Evolutionary conservation across 306 rosid genomes (phyloP).

Genomic region (Crotalaria pallida): DNA sequence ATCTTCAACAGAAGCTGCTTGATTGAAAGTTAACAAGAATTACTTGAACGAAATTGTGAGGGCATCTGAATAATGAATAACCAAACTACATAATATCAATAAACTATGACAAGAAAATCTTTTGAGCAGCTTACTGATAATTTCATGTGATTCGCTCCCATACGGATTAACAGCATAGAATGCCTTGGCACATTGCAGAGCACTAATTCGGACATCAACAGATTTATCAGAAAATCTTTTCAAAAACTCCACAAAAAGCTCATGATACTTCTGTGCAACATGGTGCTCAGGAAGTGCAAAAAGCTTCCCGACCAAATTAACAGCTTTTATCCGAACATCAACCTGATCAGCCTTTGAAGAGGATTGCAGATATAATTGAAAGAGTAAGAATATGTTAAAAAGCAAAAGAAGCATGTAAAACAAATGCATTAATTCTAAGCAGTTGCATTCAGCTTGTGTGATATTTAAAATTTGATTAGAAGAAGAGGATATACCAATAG

Average conservation of each 20-base stretch:
- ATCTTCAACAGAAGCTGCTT: constrained; percentile 74
- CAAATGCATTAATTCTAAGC: constrained; percentile 5
- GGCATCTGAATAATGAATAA: constrained; percentile 22
- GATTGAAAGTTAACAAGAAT: constrained; percentile 20
- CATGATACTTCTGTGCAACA: constrained; percentile 54
- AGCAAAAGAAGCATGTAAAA: background rate
- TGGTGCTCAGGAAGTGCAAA: constrained; percentile 59
- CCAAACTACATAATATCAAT: background rate
- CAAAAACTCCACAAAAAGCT: constrained; percentile 72
- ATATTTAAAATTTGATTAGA: background rate
- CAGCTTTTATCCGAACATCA: constrained; percentile 90
- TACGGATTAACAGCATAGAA: constrained; percentile 51
- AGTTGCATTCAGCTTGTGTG: background rate
- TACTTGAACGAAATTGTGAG: constrained; percentile 12
- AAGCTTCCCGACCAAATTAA: constrained; percentile 76
- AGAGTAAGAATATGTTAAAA: background rate
- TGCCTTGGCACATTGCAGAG: constrained; percentile 72
- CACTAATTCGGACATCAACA: constrained; percentile 77
- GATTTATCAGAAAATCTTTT: constrained; percentile 86
- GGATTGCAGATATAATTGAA: constrained; percentile 17
- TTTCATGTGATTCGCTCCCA: constrained; percentile 52
- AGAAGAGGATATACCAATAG: constrained; percentile 48
- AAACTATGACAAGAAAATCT: constrained; percentile 5
- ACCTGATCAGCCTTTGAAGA: constrained; percentile 82
- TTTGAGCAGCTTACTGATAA: constrained; percentile 61